Evolutionary conservation across 345 rosid species (phyloP), one percentile per base, ranked within the genome.

Genomic region (Brassica cretica): DNA sequence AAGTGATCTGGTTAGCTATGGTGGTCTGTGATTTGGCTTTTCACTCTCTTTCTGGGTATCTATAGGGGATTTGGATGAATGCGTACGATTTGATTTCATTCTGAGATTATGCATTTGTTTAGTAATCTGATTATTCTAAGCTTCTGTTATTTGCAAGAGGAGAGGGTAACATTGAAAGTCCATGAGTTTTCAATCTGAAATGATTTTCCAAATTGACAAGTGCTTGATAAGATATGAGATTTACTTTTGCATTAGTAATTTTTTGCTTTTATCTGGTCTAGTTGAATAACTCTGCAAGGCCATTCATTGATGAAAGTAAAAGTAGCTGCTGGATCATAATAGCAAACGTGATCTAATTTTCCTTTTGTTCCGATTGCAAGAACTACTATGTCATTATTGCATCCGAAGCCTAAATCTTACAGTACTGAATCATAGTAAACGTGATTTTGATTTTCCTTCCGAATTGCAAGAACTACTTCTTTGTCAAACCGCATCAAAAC

Each of bases 181-280:
- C 27, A 25, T 25, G 27, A 68, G 64, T 3, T 33, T 25, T 11
- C 35, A 24, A 9, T 24, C 64, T 21, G 33, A 25, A 60, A 59
- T 10, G 64, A 59, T 59, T 59, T 59, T 61, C 21, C 30, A 9
- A 14, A 70, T 29, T 8, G 5, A 5, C 1, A 32, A 68, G 8
- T 78, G 44, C 62, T 65, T 65, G 71, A 16, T 64, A 71, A 37
- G 62, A 63, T 18, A 39, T 27, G 63, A 64, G 49, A 7, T 71
- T 55, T 41, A 2, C 76, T 32, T 39, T 55, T 15, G 5, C 55
- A 12, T 8, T 70, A 49, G 65, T 24, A 9, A 55, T 25, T 29
- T 29, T 6, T 21, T 24, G 15, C 61, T 44, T 60, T 64, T 64
- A 21, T 37, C n/a, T 51, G 9, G 39, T 27, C 35, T 49, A 7